These are phyloP conservation scores for Pestalotiopsis sp. DNA, from an alignment of 2,329 filamentous ascomycete genomes.

Conservation along the genomic window DNA sequence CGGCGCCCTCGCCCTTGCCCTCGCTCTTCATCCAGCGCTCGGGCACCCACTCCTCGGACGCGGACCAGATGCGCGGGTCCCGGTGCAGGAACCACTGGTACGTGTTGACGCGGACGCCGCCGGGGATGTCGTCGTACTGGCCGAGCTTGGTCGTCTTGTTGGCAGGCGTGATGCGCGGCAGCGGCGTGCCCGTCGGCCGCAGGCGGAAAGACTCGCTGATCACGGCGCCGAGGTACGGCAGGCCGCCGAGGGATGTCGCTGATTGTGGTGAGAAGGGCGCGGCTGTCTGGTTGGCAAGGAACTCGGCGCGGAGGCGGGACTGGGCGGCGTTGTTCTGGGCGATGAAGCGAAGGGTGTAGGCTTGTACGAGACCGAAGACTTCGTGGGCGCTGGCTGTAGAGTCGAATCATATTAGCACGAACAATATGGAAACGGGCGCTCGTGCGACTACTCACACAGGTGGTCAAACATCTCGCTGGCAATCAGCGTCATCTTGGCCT, in stretches of 20 bases:
- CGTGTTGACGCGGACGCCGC: constrained; percentile 7
- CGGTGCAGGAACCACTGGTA: constrained; percentile 16
- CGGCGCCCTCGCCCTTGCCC: not conserved
- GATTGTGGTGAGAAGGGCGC: constrained; percentile 1
- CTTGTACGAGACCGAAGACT: constrained; percentile 8
- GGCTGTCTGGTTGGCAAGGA: not conserved
- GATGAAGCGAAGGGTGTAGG: constrained; percentile 7
- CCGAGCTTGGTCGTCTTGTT: not conserved
- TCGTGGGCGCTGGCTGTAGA: not conserved
- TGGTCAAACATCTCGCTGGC: constrained; percentile 12
- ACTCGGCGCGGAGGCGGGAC: not conserved
- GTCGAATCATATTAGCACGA: not conserved
- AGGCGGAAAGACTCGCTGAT: constrained; percentile 12
- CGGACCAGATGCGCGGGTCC: constrained; percentile 10
- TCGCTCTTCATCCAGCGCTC: constrained; percentile 10
- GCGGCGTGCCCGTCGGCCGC: constrained; percentile 13
- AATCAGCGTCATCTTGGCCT: not conserved
- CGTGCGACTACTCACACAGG: not conserved
- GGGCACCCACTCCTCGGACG: constrained; percentile 7
- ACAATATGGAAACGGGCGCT: not conserved
- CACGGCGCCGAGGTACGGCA: constrained; percentile 10
- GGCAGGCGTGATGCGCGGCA: constrained; percentile 11
- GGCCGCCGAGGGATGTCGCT: not conserved
- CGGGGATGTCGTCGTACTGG: constrained; percentile 9
- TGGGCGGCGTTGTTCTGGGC: not conserved